These are phyloP conservation scores for Psidium friedrichsthalianum DNA, from an alignment of 345 rosid genomes.

Conservation along the genomic window DNA sequence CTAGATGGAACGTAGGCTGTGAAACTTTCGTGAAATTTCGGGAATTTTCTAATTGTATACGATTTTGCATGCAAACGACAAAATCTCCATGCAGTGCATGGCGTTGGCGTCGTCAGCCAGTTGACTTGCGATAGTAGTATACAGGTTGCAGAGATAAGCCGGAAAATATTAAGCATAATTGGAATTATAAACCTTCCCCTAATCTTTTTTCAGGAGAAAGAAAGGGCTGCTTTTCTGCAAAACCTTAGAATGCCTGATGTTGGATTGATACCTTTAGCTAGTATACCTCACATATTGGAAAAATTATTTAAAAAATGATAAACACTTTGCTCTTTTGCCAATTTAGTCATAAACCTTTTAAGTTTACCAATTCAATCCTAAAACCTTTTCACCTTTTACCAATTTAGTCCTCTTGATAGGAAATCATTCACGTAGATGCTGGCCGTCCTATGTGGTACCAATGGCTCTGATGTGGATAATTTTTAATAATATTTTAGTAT, in stretches of 20 bases:
- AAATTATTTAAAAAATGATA: too few species aligned
- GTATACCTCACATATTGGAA: too few species aligned
- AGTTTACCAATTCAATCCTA: too few species aligned
- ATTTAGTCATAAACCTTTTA: too few species aligned
- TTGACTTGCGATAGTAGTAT: not conserved
- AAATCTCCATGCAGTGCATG: not conserved
- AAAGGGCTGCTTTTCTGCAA: not conserved
- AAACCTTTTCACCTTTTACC: too few species aligned
- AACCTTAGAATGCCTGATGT: not conserved
- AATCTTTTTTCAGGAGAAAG: not conserved
- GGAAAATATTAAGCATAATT: not conserved
- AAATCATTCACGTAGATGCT: too few species aligned
- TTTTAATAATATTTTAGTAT: too few species aligned
- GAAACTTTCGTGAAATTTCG: not conserved
- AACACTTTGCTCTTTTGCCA: too few species aligned
- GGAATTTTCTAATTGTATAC: not conserved
- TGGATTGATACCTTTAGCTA: not conserved
- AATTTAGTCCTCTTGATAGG: too few species aligned
- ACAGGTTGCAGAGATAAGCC: not conserved
- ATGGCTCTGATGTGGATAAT: too few species aligned
- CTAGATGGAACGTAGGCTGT: not conserved
- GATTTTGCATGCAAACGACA: not conserved
- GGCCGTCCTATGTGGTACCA: too few species aligned
- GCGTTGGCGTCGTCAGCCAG: not conserved
- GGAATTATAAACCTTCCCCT: not conserved